Evolutionary conservation across 768 basidiomycete genomes (phyloP), one percentile per base, ranked within the genome.

Genomic region (Mycena venus): DNA sequence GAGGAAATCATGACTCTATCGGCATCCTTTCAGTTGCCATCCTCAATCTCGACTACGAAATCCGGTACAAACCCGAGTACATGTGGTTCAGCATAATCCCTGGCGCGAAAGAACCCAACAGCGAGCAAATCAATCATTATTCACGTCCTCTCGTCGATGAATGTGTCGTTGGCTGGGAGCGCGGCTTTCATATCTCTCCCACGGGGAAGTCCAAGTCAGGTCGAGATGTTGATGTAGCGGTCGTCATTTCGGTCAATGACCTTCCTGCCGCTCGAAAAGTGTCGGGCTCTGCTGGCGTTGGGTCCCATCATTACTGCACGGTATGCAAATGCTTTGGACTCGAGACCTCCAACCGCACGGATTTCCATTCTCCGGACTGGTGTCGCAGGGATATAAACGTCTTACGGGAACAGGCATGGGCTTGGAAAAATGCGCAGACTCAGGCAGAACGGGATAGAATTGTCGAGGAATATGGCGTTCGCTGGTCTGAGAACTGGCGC

Each of bases 61-160:
- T 83, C 6, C 75, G 80, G 0, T 83, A 84, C 77, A 78, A 80
- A 38, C 77, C 80, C 0, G 82, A 86, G 71, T 82, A 84, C 65
- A 78, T 86, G 70, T 84, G 79, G 36, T 68, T 85, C 17, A 78
- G 78, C 3, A 79, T 84, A 4, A 80, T 85, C 14, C 81, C 80
- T 6, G 81, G 85, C 0, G 81, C 81, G 6, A 56, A 75, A 17
- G 81, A 86, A 51, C 82, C 80, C 14, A 44, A 42, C 12, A 32
- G 71, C 12, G 77, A 83, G 0, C 34, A 82, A 27, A 75, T 85
- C 21, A 86, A 86, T 51, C 68, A 78, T 38, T 83, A 82, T 59
- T 56, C 81, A 4, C 53, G 75, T 7, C 84, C 81, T 2, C 49
- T 87, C 0, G 70, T 86, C 23, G 74, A 84, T 15, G 81, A 81